Base-by-base conservation (phyloP, 225 moss, liverwort and hornwort species). In the Neckera pumila region DNA sequence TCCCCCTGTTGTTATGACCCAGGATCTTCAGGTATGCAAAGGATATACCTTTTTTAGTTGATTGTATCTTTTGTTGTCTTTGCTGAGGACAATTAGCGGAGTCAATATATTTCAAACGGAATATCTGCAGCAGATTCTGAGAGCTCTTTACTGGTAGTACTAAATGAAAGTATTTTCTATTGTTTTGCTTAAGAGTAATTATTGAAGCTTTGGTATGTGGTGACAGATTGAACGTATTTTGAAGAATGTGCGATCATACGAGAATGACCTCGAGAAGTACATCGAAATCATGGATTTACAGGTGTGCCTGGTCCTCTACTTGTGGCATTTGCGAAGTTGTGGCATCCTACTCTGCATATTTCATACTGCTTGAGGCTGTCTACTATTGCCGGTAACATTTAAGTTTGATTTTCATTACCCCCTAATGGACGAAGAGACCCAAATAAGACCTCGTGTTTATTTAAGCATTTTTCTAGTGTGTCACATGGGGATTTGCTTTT, bases 211-310 rank as follows among this genome's bases (percentile, higher is more conserved):
- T 87, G 76, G 61, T 45, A 12, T 47, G 59, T 78, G 86, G 81
- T 80, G 85, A 84, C 90, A 97, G 96, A 91, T 97, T 84, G 90
- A 94, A 86, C 94, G 96, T 54, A 94, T 97, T 67, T 84, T 97
- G 88, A 92, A 92, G 58, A 97, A 97, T 90, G 93, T 97, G 81
- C 90, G 96, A 88, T 94, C 95, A 53, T 93, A 92, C 86, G 88
- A 92, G 45, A 91, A 92, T 59, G 92, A 93, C 72, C 95, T 97
- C 51, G 95, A 96, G 90, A 95, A 95, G 89, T 97, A 97, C 90
- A 84, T 95, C 87, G 95, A 94, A 87, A 92, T 97, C 57, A 95
- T 97, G 92, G 95, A 94, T 83, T 89, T 97, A 51, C 96, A 97
- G 95, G 96, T 97, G 65, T 81, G 80, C 51, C 61, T 59, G 38